Evolutionary conservation across 2,329 filamentous ascomycete genomes (phyloP).

Genomic region (Mariannaea elegans): DNA sequence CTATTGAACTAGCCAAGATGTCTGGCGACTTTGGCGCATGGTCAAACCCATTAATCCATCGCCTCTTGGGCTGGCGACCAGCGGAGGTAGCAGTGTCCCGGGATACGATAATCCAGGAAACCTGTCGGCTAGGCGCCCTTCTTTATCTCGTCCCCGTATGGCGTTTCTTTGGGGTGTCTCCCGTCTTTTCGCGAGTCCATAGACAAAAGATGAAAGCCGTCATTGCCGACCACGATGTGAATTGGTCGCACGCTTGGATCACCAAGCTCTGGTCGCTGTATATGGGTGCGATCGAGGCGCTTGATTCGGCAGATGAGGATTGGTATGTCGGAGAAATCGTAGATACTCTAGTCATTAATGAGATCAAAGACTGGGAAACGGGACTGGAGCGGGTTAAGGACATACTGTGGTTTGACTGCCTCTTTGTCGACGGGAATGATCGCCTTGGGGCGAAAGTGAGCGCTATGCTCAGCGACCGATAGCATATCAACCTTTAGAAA

Average conservation of each 20-base stretch:
- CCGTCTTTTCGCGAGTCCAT: background rate
- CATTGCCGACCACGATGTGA: background rate
- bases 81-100: background rate
- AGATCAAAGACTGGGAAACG: background rate
- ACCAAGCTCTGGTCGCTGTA: background rate
- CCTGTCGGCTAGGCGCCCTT: background rate
- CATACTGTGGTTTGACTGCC: background rate
- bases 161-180: background rate
- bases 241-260: background rate
- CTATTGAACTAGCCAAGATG: background rate
- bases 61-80: background rate
- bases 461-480: background rate
- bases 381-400: background rate
- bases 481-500: background rate
- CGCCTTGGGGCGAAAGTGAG: background rate
- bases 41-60: background rate
- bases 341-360: background rate
- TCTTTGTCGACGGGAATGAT: background rate
- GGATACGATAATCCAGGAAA: background rate
- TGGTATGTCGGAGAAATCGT: background rate
- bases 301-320: background rate
- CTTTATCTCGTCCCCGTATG: background rate
- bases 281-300: background rate
- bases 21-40: background rate
- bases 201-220: background rate